A percentile compares a stretch with the other conserved stretches of the same genome.
phyloP scores from a whole-genome alignment of 2,329 filamentous ascomycete genomes.

The Neurospora sp. region DNA sequence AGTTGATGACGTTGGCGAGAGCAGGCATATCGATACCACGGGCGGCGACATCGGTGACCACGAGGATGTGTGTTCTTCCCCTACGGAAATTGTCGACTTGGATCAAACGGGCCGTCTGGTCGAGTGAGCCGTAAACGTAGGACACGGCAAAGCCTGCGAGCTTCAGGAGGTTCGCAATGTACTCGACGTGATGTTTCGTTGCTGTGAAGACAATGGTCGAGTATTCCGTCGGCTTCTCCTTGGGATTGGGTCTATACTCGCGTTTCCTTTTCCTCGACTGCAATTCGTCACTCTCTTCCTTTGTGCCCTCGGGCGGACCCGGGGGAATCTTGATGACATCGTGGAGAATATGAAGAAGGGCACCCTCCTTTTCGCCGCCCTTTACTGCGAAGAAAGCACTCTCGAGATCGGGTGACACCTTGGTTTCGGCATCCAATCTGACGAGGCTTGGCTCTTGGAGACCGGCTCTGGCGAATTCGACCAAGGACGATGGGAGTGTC shows the following conservation, averaged over 20 bases:
- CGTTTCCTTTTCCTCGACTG: conserved; percentile 65
- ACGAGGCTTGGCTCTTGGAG: conserved; percentile 86
- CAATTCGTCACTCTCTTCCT: conserved; percentile 35
- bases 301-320: conserved; percentile 46
- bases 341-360: conserved; percentile 76
- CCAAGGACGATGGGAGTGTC: conserved; percentile 83
- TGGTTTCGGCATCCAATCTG: conserved; percentile 85
- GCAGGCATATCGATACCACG: conserved; percentile 97
- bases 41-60: conserved; percentile 93
- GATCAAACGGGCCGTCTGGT: conserved; percentile 84
- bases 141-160: conserved; percentile 80
- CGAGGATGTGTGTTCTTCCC: conserved; percentile 78
- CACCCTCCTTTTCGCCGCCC: conserved; percentile 85
- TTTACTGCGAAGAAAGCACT: conserved; percentile 93
- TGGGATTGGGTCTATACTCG: conserved; percentile 38
- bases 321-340: conserved; percentile 87
- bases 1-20: conserved; percentile 95
- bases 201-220: conserved; percentile 93
- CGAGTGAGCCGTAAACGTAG: conserved; percentile 87
- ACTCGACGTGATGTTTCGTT: conserved; percentile 97
- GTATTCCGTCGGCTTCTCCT: conserved; percentile 70
- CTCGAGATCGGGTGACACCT: conserved; percentile 91
- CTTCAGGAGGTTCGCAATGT: conserved; percentile 70
- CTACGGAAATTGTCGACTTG: conserved; percentile 84
- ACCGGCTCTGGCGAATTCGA: conserved; percentile 91